Conservation (phyloP, 306 rosid species). For the Vicia villosa region DNA sequence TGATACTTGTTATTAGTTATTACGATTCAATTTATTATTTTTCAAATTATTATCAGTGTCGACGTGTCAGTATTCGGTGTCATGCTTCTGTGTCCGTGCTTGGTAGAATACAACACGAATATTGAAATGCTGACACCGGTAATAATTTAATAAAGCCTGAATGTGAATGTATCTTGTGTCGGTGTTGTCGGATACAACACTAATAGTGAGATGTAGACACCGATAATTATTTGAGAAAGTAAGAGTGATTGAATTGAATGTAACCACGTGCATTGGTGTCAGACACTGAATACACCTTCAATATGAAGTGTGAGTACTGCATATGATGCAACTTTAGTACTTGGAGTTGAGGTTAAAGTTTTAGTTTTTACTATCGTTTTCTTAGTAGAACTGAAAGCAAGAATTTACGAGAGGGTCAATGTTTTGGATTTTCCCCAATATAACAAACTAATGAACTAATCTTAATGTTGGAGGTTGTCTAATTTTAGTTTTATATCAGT, state of each 20-base stretch:
- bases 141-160: neutral
- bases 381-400: conserved; percentile 14
- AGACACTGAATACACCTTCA: neutral
- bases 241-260: neutral
- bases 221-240: neutral
- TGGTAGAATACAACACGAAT: neutral
- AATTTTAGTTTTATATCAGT: conserved; percentile 21
- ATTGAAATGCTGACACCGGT: too few relatives aligned
- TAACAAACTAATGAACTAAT: neutral
- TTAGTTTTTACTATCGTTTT: neutral
- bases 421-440: neutral
- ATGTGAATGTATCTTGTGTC: neutral
- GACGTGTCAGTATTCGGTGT: too few relatives aligned
- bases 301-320: neutral
- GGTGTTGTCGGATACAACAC: neutral
- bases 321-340: neutral
- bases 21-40: too few relatives aligned
- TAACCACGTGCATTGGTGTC: neutral
- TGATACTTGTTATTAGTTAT: too few relatives aligned
- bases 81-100: too few relatives aligned
- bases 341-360: neutral
- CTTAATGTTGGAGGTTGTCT: conserved; percentile 2
- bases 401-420: neutral
- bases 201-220: neutral
- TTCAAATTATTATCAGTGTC: too few relatives aligned